These are phyloP conservation scores for Zymoseptoria crescenta DNA, from an alignment of 2,329 filamentous ascomycete species.

Conservation along the genomic window DNA sequence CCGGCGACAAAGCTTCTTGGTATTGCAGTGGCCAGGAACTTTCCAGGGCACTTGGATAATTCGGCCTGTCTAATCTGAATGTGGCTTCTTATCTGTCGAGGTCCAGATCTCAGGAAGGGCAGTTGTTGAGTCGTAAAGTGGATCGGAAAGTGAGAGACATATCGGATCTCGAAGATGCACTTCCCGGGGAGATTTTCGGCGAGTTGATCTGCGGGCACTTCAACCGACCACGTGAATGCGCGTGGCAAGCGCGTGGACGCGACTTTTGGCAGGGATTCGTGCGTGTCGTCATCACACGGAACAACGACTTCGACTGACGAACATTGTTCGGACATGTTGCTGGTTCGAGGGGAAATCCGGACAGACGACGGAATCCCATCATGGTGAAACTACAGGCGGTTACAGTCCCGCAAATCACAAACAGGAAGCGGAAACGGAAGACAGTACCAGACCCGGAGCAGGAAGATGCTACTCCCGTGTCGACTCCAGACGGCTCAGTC, in stretches of 20 bases:
- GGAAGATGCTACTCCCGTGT: neutral
- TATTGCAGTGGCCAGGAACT: neutral
- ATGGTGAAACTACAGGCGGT: conserved; percentile 44
- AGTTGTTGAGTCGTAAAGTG: neutral
- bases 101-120: no score
- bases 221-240: neutral
- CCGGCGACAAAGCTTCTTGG: neutral
- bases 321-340: neutral
- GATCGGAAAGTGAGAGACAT: neutral
- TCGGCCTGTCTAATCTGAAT: no score
- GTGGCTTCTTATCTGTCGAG: no score
- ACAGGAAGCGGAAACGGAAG: conserved; percentile 13
- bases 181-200: neutral
- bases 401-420: conserved; percentile 25
- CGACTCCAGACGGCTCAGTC: neutral
- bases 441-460: conserved; percentile 1
- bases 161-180: neutral
- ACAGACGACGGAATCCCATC: neutral
- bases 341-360: neutral
- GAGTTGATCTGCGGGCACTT: neutral
- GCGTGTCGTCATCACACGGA: conserved; percentile 5
- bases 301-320: neutral
- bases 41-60: no score
- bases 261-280: neutral
- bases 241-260: neutral